Evolutionary conservation across 208 protist genomes (phyloP).

Genomic region (Tritrichomonas foetus): DNA sequence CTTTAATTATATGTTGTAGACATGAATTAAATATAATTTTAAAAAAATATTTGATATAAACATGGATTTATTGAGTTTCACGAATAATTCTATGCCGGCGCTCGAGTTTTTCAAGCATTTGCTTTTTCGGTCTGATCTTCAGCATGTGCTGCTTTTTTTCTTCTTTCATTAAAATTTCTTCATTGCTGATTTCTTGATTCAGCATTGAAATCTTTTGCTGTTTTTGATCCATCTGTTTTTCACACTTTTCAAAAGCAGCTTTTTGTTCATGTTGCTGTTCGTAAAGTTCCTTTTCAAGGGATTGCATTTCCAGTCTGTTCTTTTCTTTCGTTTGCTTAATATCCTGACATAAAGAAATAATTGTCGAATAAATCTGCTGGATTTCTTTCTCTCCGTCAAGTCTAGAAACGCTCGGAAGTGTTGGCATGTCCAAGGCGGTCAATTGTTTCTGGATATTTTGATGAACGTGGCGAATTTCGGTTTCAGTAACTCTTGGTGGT

Average conservation of each 20-base stretch:
- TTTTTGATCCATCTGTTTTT: background rate
- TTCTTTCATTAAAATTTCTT: background rate
- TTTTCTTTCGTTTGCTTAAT: background rate
- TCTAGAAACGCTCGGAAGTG: background rate
- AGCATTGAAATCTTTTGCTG: background rate
- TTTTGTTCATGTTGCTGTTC: background rate
- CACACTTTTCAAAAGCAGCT: background rate
- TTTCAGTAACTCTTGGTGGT: background rate
- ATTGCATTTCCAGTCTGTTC: background rate
- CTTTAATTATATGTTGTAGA: no score
- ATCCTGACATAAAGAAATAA: background rate
- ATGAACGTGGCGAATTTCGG: background rate
- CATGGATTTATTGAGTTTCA: no score
- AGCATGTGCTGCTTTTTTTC: background rate
- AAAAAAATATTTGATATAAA: no score
- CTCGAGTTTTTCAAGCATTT: background rate
- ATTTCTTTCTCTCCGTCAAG: background rate
- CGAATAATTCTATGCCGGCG: background rate
- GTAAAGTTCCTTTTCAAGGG: background rate
- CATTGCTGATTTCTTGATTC: background rate
- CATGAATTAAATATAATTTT: no score
- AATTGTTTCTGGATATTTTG: background rate
- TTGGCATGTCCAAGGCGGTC: background rate
- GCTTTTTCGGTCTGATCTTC: background rate
- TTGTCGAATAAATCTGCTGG: background rate